phyloP scores from a whole-genome alignment of 192 early-diverging fungal species.

The Podila epigama region DNA sequence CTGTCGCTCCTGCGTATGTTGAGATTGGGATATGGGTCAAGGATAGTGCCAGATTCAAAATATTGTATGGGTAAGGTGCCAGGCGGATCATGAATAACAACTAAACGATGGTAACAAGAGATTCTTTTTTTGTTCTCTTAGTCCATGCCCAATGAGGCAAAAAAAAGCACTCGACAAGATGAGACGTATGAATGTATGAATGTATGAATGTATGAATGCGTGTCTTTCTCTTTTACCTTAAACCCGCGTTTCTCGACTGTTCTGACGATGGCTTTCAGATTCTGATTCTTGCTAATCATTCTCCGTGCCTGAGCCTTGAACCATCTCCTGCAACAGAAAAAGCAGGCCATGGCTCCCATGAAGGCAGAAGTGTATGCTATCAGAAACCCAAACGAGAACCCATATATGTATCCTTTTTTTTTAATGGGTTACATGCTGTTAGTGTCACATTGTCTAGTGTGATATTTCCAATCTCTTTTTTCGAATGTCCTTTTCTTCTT shows the following conservation, averaged over 20 bases:
- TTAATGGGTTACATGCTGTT: neutral
- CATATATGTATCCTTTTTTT: constrained; percentile 64
- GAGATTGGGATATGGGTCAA: constrained; percentile 60
- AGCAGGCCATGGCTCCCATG: constrained; percentile 59
- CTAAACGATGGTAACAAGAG: too few species aligned
- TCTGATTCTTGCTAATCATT: constrained; percentile 54
- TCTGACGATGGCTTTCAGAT: constrained; percentile 56
- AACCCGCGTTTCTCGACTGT: constrained; percentile 70
- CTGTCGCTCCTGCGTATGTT: constrained; percentile 58
- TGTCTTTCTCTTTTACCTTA: constrained; percentile 46
- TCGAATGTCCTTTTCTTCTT: too few species aligned
- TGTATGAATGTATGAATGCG: neutral
- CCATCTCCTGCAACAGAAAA: constrained; percentile 57
- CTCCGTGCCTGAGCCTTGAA: constrained; percentile 52
- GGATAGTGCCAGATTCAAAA: constrained; percentile 66
- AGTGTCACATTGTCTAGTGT: neutral
- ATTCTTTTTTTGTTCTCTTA: neutral
- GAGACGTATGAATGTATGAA: too few species aligned
- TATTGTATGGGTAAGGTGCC: constrained; percentile 76
- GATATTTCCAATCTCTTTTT: neutral
- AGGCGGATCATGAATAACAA: constrained; percentile 70
- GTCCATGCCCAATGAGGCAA: too few species aligned
- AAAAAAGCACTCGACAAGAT: too few species aligned
- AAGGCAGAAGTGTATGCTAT: constrained; percentile 68
- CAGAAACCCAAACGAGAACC: constrained; percentile 63